Evolutionary conservation across 83 land plant genomes (phyloP).

Genomic region (Picea mariana): DNA sequence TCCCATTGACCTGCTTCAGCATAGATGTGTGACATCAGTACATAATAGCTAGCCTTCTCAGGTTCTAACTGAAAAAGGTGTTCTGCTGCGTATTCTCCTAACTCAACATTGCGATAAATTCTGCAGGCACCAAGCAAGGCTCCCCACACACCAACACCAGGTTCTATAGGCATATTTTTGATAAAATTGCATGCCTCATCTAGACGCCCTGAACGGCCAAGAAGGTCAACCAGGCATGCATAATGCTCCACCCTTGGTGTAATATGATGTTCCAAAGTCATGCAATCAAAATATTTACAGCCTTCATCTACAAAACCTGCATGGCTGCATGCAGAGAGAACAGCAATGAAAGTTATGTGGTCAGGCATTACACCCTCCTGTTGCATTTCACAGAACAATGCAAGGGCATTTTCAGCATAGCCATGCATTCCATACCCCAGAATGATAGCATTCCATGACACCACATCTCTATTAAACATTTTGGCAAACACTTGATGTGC

Average conservation of each 20-base stretch:
- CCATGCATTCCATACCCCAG: conserved; percentile 62
- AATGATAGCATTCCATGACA: conserved; percentile 66
- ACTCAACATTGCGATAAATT: conserved; percentile 39
- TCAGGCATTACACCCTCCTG: conserved; percentile 30
- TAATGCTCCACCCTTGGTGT: conserved; percentile 53
- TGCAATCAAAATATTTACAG: conserved; percentile 36
- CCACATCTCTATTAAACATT: conserved; percentile 24
- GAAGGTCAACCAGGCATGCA: conserved; percentile 68
- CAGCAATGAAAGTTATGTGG: conserved; percentile 53
- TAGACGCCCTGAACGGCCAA: conserved; percentile 57
- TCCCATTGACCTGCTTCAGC: conserved; percentile 63
- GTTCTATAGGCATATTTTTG: conserved; percentile 43
- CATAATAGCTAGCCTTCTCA: conserved; percentile 43
- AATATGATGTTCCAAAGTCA: conserved; percentile 44
- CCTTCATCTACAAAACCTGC: conserved; percentile 63
- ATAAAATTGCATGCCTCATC: conserved; percentile 48
- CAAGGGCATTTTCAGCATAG: conserved; percentile 36
- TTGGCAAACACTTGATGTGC: conserved; percentile 45
- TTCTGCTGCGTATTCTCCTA: conserved; percentile 46
- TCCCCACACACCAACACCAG: conserved; percentile 62
- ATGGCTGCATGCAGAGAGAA: conserved; percentile 68
- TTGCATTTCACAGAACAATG: conserved; percentile 46
- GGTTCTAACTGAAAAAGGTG: conserved; percentile 53
- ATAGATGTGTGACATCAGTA: conserved; percentile 55
- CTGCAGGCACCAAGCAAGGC: conserved; percentile 59